A percentile compares a stretch with the other conserved stretches of the same genome.
These are phyloP conservation scores for Jamesozyma jinghongensis DNA, from an alignment of 805 yeast genomes.

Conservation along the genomic window DNA sequence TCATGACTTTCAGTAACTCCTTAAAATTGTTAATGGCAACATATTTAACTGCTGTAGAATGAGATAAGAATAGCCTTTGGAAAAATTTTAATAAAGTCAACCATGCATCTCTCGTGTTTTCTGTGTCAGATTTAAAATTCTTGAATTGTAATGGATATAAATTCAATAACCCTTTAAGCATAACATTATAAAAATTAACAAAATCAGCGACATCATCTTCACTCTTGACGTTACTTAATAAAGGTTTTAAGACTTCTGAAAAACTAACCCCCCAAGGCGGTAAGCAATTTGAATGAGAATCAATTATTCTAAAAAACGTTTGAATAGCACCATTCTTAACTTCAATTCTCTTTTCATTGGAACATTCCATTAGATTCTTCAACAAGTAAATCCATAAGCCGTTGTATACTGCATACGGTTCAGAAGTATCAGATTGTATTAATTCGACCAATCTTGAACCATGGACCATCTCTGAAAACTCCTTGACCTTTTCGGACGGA, in stretches of 20 bases:
- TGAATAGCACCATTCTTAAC: conserved; percentile 87
- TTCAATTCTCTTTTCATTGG: conserved; percentile 60
- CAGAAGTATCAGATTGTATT: conserved; percentile 16
- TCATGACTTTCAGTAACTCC: conserved; percentile 41
- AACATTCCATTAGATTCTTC: conserved; percentile 50
- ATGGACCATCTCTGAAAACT: conserved; percentile 7
- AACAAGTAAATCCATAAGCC: conserved; percentile 59
- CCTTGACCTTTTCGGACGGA: neutral
- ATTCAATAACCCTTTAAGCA: conserved; percentile 57
- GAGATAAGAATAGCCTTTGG: conserved; percentile 31
- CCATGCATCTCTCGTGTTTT: conserved; percentile 40
- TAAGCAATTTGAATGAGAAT: conserved; percentile 52
- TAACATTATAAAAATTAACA: conserved; percentile 53
- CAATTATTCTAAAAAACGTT: conserved; percentile 75
- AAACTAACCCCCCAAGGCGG: conserved; percentile 65
- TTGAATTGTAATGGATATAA: conserved; percentile 47
- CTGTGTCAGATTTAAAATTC: conserved; percentile 19
- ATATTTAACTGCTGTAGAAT: conserved; percentile 36
- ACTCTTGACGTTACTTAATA: conserved; percentile 30
- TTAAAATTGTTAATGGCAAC: conserved; percentile 49
- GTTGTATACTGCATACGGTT: conserved; percentile 24
- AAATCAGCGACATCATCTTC: conserved; percentile 35
- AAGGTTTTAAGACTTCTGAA: conserved; percentile 47
- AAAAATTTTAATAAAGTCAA: conserved; percentile 43
- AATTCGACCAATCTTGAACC: conserved; percentile 21